Base-by-base conservation (phyloP, 768 basidiomycete species). In the Lactifluus volemus region DNA sequence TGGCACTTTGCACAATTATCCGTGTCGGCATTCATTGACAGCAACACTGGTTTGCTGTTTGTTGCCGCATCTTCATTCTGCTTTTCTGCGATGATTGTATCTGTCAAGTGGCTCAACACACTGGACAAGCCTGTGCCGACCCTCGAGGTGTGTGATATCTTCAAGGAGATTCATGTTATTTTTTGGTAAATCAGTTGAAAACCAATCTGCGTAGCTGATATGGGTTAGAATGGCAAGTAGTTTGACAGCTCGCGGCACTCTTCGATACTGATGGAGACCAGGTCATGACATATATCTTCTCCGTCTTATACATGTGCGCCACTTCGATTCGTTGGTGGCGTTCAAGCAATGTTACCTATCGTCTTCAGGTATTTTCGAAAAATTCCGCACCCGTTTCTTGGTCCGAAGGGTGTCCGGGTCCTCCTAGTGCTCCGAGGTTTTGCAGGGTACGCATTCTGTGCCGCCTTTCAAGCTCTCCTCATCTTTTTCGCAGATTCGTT, bases 391-490 rank as follows among this genome's bases (percentile, higher is more conserved):
- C 87, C 87, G 0, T 70, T 84, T 30, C 67, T 85, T 0, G 89
- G 89, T 1, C 90, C 89, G 0, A 83, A 83, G 48, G 87, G 78
- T 2, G 81, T 92, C 5, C 77, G 89, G 41, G 58, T 73, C 7
- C 70, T 88, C 9, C 74, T 91, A 3, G 71, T 78, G 1, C 70
- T 77, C 14, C 76, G 89, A 21, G 88, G 88, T 0, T 71, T 87
- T 59, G 72, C 78, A n/a, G 88, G 88, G 81, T 86, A 59, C 32
- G 45, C 38, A 14, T 12, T 34, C 8, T 25, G 10, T 6, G 3
- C 15, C 32, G 6, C n/a, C 29, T 39, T 14, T 4, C 5, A 11
- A 38, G 38, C 38, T 38, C 39, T 41, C 3, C 39, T 54, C 48
- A 54, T 54, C 8, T 4, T 42, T 15, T 19, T 5, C 58, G 1